Evolutionary conservation across 495 filamentous ascomycete genomes (phyloP).

Genomic region (Annulohypoxylon maeteangense): DNA sequence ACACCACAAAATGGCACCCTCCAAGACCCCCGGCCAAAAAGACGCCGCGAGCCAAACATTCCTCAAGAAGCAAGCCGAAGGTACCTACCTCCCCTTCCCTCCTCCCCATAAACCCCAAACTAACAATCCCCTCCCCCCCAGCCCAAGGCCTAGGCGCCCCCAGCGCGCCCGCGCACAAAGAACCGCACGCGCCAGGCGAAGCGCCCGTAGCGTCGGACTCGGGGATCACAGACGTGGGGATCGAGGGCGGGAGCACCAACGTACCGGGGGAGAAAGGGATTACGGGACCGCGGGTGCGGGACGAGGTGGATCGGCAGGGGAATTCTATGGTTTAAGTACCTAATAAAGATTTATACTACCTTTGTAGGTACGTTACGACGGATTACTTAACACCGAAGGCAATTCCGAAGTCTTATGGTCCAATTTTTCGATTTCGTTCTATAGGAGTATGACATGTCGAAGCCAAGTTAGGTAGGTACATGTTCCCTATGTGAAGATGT

Average conservation of each 20-base stretch:
- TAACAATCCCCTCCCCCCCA: conserved; percentile 7
- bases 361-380: not conserved
- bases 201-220: conserved; percentile 43
- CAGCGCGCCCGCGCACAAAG: conserved; percentile 38
- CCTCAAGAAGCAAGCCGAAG: conserved; percentile 38
- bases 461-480: not conserved
- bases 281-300: conserved; percentile 23
- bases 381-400: not conserved
- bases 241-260: conserved; percentile 37
- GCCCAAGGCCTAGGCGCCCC: conserved; percentile 42
- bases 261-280: conserved; percentile 43
- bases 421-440: not conserved
- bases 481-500: not conserved
- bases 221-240: conserved; percentile 24
- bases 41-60: conserved; percentile 41
- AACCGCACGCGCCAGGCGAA: conserved; percentile 33
- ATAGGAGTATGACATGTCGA: not conserved
- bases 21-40: conserved; percentile 41
- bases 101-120: not conserved
- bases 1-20: conserved; percentile 28
- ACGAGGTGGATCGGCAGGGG: conserved; percentile 30
- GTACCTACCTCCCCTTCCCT: conserved; percentile 5
- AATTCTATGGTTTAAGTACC: conserved; percentile 42
- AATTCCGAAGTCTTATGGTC: not conserved
- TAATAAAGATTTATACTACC: too few species aligned